Evolutionary conservation across 2,329 filamentous ascomycete species (phyloP), one percentile per base, ranked within the genome.

Genomic region (Exserohilum rostratum): DNA sequence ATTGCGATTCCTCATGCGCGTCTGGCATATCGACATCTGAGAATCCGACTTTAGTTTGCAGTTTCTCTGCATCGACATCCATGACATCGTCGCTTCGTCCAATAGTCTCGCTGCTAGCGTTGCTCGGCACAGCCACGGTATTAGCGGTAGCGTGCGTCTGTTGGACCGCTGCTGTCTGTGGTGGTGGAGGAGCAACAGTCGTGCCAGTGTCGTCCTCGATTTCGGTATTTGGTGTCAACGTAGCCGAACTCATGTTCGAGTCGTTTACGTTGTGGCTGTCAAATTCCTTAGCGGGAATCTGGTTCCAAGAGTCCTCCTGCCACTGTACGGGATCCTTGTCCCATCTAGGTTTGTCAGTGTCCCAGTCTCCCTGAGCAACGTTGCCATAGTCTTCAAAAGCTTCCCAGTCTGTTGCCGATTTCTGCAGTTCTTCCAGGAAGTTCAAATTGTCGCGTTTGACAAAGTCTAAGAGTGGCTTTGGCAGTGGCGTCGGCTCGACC

Each of bases 381-480:
- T 51, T 47, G 6, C 27, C 50, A 7, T 54, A 43, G 27, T 60
- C 56, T 13, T 43, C 53, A 6, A 52, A 60, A 3, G 55, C 55
- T 7, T 57, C 55, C 65, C 66, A 69, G 11, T 27, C 60, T 1
- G 43, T 40, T 7, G 46, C 34, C 13, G 50, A 52, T 39, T 57
- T 61, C 9, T 66, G 63, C 31, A 75, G 22, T 22, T 76, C 70
- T 30, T 72, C 61, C 20, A 68, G 37, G 48, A 76, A 75, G n/a
- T 50, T 59, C 3, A 66, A 61, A 42, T 82, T 83, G 60, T 85
- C 82, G 38, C 69, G 70, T 30, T 79, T 74, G n/a, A 83, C 77
- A 53, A 85, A 84, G 25, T 75, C 62, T 35, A 66, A 44, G 11
- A 75, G 67, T 0, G 69, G 57, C 18, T 63, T 61, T 13, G 71